Conservation (phyloP, 139 green algal species). For the Coccomyxa sp. region DNA sequence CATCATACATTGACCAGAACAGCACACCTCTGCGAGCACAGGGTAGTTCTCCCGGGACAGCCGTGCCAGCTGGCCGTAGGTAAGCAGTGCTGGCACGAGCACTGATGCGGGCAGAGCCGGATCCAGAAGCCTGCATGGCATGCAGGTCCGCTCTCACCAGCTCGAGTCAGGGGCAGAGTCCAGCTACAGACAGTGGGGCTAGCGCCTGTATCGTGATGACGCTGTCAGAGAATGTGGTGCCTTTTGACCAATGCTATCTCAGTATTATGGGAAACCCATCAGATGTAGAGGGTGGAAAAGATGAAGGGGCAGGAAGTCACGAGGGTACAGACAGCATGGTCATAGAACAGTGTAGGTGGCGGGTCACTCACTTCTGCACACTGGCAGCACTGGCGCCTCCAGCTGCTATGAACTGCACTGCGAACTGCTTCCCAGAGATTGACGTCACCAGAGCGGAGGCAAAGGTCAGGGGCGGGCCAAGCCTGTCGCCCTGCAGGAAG, state of each 20-base stretch:
- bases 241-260: no score
- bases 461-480: constrained; percentile 18
- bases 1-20: no score
- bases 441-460: constrained; percentile 33
- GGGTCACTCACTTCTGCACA: constrained; percentile 42
- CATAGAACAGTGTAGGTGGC: no score
- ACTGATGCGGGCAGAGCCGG: constrained; percentile 35
- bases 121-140: constrained; percentile 25
- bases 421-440: constrained; percentile 6
- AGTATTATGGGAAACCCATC: no score
- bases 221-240: no score
- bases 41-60: constrained; percentile 33
- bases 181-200: no score
- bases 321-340: no score
- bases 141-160: constrained; percentile 12
- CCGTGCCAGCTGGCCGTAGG: constrained; percentile 67
- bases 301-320: no score
- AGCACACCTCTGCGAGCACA: constrained; percentile 27
- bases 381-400: constrained; percentile 41
- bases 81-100: constrained; percentile 56
- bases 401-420: constrained; percentile 26
- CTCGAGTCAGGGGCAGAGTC: no score
- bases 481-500: neutral
- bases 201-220: no score
- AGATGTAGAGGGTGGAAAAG: no score